phyloP scores from a whole-genome alignment of 1,284 basidiomycete genomes.

The Trichosporon sp. region DNA sequence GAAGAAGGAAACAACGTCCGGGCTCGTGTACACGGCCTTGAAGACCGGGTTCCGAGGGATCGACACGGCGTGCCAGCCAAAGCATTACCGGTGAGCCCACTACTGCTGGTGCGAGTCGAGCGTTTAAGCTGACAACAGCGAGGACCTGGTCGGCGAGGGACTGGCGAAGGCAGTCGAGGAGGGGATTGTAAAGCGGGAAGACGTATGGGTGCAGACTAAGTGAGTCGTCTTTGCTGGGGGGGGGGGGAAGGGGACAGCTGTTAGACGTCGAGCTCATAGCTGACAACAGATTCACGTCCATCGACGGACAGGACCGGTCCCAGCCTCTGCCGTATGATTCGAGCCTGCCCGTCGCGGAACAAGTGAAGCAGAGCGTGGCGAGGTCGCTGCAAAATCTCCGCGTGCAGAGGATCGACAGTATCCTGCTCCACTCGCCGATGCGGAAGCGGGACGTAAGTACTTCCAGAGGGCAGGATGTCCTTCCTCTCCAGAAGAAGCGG shows the following conservation, averaged over 20 bases:
- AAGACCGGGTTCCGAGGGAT: conserved; percentile 74
- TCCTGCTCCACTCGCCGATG: conserved; percentile 75
- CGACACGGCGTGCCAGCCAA: conserved; percentile 75
- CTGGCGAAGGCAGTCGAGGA: conserved; percentile 62
- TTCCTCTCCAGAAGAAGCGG: too few species aligned
- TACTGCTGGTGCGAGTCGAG: not conserved
- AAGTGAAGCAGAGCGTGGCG: conserved; percentile 67
- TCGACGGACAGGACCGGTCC: conserved; percentile 68
- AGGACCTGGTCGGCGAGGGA: conserved; percentile 75
- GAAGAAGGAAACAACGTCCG: conserved; percentile 71
- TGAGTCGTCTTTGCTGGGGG: conserved; percentile 43
- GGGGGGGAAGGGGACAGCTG: not conserved
- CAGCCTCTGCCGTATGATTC: conserved; percentile 74
- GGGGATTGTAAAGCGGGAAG: conserved; percentile 65
- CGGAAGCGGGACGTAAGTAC: conserved; percentile 58
- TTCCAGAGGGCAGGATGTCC: too few species aligned
- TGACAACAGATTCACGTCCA: conserved; percentile 66
- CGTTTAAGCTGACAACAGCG: conserved; percentile 58
- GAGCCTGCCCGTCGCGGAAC: conserved; percentile 61
- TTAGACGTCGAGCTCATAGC: not conserved
- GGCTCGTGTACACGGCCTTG: conserved; percentile 70
- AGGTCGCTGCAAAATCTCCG: conserved; percentile 68
- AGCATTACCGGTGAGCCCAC: conserved; percentile 27
- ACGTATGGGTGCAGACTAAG: conserved; percentile 76
- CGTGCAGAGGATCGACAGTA: conserved; percentile 71